Percentiles rank a stretch among this genome's conserved stretches.
Evolutionary conservation across 2,329 filamentous ascomycete species (phyloP).

Genomic region (Lachnellula occidentalis): DNA sequence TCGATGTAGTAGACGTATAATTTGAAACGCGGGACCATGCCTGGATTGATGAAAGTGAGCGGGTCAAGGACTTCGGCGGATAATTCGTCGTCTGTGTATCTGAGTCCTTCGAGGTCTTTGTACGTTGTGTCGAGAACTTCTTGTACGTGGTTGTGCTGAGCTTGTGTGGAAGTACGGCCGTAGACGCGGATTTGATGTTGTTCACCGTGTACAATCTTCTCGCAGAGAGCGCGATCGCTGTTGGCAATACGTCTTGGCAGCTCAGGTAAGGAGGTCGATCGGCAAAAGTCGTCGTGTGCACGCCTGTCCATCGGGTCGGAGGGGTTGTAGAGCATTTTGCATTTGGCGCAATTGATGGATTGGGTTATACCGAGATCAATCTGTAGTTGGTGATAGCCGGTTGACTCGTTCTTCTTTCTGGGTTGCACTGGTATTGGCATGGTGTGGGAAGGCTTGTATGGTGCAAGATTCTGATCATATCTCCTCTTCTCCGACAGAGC

Average conservation of each 20-base stretch:
- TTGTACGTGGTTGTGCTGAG: neutral
- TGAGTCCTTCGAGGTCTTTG: constrained; percentile 1
- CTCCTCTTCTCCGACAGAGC: too few species aligned
- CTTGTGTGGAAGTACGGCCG: neutral
- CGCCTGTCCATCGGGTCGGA: constrained; percentile 7
- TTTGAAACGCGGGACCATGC: constrained; percentile 12
- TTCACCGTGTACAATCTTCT: neutral
- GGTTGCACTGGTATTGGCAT: neutral
- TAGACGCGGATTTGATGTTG: neutral
- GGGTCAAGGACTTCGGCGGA: constrained; percentile 10
- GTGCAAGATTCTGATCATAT: neutral
- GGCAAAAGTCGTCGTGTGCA: constrained; percentile 7
- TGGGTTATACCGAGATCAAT: constrained; percentile 14
- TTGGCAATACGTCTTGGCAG: neutral
- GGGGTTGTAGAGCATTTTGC: constrained; percentile 15
- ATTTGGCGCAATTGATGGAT: constrained; percentile 11
- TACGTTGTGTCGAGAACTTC: neutral
- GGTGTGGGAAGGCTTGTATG: neutral
- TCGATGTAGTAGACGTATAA: constrained; percentile 17
- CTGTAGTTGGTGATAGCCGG: neutral
- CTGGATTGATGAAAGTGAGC: neutral
- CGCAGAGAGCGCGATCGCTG: neutral
- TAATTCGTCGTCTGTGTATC: neutral
- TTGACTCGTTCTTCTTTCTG: neutral
- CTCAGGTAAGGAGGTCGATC: neutral